Evolutionary conservation across 1,284 basidiomycete species (phyloP).

Genomic region (Papiliotrema laurentii): DNA sequence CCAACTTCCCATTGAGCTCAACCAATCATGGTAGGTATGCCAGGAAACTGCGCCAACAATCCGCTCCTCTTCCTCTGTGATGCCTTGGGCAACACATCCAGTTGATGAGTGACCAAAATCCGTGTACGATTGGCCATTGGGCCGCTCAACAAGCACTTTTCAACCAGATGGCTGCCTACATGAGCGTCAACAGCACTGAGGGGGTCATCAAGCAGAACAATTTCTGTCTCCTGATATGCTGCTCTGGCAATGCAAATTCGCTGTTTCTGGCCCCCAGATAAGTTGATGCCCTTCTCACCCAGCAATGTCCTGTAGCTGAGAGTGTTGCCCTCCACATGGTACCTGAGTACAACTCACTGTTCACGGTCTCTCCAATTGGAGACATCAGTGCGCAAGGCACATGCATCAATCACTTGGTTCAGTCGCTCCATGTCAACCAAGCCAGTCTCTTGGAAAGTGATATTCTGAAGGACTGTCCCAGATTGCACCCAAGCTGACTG

Average conservation of each 20-base stretch:
- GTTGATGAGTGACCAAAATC: conserved; percentile 64
- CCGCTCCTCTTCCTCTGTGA: too few relatives aligned
- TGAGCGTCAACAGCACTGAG: conserved; percentile 65
- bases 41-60: too few relatives aligned
- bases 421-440: conserved; percentile 20
- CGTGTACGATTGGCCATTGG: conserved; percentile 61
- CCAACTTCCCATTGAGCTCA: too few relatives aligned
- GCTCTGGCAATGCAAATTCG: conserved; percentile 72
- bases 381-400: conserved; percentile 27
- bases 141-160: conserved; percentile 59
- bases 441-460: conserved; percentile 22
- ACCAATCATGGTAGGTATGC: too few relatives aligned
- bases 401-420: conserved; percentile 22
- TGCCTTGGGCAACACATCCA: conserved; percentile 60
- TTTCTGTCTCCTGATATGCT: conserved; percentile 61
- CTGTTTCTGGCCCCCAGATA: conserved; percentile 54
- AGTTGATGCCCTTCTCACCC: conserved; percentile 58
- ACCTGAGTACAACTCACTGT: conserved; percentile 43
- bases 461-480: conserved; percentile 57
- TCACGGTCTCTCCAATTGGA: conserved; percentile 26
- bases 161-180: conserved; percentile 39
- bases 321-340: background rate
- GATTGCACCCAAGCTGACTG: conserved; percentile 72
- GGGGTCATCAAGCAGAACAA: conserved; percentile 34
- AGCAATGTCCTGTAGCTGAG: conserved; percentile 53